Evolutionary conservation across 2,329 filamentous ascomycete genomes (phyloP), one percentile per base, ranked within the genome.

Genomic region (Epichloe scottii): DNA sequence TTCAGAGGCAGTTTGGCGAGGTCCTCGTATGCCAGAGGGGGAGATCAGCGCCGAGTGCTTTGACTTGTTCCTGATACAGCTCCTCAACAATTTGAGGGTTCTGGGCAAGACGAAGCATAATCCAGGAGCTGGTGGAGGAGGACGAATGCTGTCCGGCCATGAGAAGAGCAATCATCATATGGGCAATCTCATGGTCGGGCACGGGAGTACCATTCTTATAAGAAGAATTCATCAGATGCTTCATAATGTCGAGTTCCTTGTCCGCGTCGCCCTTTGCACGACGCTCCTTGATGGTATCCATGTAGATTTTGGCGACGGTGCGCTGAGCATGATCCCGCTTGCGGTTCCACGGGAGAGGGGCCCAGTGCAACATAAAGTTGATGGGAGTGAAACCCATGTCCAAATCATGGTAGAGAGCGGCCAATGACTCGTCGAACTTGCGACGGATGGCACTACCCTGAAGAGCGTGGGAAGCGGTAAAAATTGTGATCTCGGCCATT

Each of bases 71-170:
- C 59, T 85, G 73, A 62, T 89, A 86, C 14, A 95, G 79, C 59
- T 91, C 86, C 59, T 94, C 86, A 60, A 85, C 75, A 54, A 94
- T 80, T 17, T 89, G 75, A 12, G 89, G 87, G 60, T 85, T 77
- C 54, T 84, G 78, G 26, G 89, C 88, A 38, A 95, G 79, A 57
- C 84, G 85, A 40, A 94, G 77, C 66, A 93, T 77, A 61, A 94
- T 89, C 87, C 89, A 95, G 39, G 87, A 80, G 60, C 81, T 84
- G 39, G 87, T 90, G 19, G 87, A 89, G 4, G 88, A 88, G 2
- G 87, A 91, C 2, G 86, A 91, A 72, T 95, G 89, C 66, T 95
- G 89, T 51, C 89, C 89, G 53, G 87, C 89, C 88, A 95, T 94
- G 55, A 95, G 80, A 21, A 95, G 77, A 5, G 88, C 88, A 67